phyloP scores from a whole-genome alignment of 768 basidiomycete species.

The Lactarius sp. region DNA sequence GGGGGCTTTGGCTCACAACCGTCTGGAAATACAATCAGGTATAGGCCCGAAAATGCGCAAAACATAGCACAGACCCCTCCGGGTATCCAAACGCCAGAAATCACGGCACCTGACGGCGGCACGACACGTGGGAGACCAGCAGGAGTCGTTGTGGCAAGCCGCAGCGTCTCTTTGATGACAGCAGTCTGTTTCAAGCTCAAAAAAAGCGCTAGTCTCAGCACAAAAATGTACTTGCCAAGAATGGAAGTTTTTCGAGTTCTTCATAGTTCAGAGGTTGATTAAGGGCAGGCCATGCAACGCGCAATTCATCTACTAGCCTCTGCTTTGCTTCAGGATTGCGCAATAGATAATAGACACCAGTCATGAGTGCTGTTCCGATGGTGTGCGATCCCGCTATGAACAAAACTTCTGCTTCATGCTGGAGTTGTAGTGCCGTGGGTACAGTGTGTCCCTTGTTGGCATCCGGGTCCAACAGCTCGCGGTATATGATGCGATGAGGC shows the following conservation, averaged over 20 bases:
- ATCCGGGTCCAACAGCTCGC: constrained; percentile 8
- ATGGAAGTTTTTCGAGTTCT: constrained; percentile 17
- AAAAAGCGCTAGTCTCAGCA: too few species aligned
- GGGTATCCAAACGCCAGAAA: constrained; percentile 14
- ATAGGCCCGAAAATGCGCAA: neutral
- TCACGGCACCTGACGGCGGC: constrained; percentile 11
- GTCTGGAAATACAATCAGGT: neutral
- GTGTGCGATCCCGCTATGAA: constrained; percentile 19
- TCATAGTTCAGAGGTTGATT: constrained; percentile 12
- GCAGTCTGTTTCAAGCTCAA: constrained; percentile 11
- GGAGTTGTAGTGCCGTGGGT: constrained; percentile 1
- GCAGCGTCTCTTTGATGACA: constrained; percentile 17
- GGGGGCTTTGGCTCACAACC: constrained; percentile 16
- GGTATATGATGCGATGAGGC: constrained; percentile 18
- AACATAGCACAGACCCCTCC: constrained; percentile 14
- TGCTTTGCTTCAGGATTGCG: constrained; percentile 5
- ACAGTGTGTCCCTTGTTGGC: constrained; percentile 3
- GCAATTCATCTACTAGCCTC: constrained; percentile 8
- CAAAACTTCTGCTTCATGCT: constrained; percentile 8
- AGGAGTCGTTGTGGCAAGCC: neutral
- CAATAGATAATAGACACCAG: constrained; percentile 4
- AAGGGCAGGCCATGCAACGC: constrained; percentile 9
- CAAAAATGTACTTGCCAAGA: constrained; percentile 7
- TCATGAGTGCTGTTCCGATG: constrained; percentile 17
- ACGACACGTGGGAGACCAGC: constrained; percentile 17